Conservation (phyloP, 805 yeast genomes). For the Yarrowia porcina region DNA sequence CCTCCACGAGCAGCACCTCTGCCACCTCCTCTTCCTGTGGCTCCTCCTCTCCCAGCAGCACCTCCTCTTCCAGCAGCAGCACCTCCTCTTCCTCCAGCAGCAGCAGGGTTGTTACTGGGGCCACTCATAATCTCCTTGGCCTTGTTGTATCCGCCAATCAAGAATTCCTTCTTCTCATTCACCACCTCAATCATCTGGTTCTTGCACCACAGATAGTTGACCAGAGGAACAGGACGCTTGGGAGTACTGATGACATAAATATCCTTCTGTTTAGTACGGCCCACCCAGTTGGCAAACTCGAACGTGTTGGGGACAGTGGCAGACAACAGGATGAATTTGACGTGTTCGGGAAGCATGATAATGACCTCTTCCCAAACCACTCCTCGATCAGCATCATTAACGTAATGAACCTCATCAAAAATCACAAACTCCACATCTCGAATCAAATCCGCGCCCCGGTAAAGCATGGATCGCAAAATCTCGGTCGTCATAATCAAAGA, state of each 20-base stretch:
- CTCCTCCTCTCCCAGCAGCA: background rate
- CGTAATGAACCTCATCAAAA: slow-evolving; percentile 97
- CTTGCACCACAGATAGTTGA: slow-evolving; percentile 81
- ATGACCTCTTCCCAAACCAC: slow-evolving; percentile 99
- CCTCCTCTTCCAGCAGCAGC: background rate
- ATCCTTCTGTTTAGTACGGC: slow-evolving; percentile 92
- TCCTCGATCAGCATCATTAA: slow-evolving; percentile 94
- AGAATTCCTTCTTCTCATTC: slow-evolving; percentile 67
- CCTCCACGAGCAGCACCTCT: slow-evolving; percentile 26
- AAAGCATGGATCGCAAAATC: slow-evolving; percentile 92
- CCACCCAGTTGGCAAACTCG: slow-evolving; percentile 98
- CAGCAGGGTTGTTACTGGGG: slow-evolving; percentile 24
- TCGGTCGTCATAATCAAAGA: slow-evolving; percentile 98
- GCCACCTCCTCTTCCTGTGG: background rate
- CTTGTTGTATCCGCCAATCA: slow-evolving; percentile 56
- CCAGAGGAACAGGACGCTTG: slow-evolving; percentile 94
- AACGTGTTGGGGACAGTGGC: slow-evolving; percentile 99
- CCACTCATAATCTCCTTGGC: slow-evolving; percentile 41
- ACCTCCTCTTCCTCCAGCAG: slow-evolving; percentile 30
- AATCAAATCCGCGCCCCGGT: slow-evolving; percentile 92
- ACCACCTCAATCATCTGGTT: slow-evolving; percentile 68
- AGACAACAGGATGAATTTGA: slow-evolving; percentile 81
- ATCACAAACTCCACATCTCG: slow-evolving; percentile 97
- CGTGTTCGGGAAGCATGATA: slow-evolving; percentile 95
- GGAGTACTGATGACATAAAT: slow-evolving; percentile 95